phyloP scores from a whole-genome alignment of 2,329 filamentous ascomycete genomes.

The Cercospora canescens region DNA sequence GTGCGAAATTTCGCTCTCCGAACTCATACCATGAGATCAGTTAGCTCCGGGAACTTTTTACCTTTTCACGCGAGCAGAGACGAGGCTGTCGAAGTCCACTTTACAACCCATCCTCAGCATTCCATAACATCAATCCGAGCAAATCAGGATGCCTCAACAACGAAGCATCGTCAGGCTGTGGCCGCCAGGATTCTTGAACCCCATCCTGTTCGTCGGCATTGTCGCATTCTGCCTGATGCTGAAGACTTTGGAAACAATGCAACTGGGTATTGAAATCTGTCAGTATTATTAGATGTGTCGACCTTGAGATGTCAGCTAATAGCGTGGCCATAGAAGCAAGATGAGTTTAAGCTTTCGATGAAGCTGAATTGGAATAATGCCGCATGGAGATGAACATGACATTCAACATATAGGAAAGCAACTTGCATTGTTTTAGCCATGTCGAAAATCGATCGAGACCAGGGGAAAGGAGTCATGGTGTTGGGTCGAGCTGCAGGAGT shows the following conservation, averaged over 20 bases:
- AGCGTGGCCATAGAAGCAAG: not conserved
- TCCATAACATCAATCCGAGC: not conserved
- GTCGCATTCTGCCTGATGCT: conserved; percentile 3
- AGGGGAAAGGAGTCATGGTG: not conserved
- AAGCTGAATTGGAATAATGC: not conserved
- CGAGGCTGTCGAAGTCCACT: not conserved
- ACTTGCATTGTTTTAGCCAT: not conserved
- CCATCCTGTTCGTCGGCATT: not conserved
- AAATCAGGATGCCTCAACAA: not conserved
- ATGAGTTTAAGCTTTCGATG: not conserved
- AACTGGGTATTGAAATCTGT: not conserved
- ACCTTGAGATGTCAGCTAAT: not conserved
- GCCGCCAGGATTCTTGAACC: not conserved
- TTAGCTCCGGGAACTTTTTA: not conserved
- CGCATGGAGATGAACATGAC: not conserved
- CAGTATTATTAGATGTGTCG: not conserved
- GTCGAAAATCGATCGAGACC: not conserved
- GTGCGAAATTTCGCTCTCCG: not conserved
- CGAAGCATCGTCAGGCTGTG: not conserved
- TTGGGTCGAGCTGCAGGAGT: not conserved
- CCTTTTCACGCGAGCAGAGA: not conserved
- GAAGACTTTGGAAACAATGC: not conserved
- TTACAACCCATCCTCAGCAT: not conserved
- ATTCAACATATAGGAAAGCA: not conserved
- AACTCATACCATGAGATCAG: not conserved